These are phyloP conservation scores for Forsythia viridissima DNA, from an alignment of 257 asterid species.

Conservation along the genomic window DNA sequence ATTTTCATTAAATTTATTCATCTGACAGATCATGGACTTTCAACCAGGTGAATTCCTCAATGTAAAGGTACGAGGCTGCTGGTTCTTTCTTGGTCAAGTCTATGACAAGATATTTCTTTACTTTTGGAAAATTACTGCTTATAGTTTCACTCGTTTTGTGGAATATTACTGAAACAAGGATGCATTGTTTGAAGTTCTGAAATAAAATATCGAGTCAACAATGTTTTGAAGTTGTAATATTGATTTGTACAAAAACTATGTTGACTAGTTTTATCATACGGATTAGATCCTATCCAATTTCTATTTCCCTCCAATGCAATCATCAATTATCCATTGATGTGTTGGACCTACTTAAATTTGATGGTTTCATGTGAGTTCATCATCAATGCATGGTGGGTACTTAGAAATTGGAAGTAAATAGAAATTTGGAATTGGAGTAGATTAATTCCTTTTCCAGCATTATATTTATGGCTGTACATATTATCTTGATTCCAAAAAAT, in stretches of 20 bases:
- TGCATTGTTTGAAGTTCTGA: background rate
- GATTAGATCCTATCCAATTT: background rate
- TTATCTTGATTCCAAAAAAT: background rate
- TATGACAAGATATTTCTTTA: background rate
- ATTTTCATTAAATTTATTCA: conserved; percentile 2
- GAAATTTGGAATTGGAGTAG: background rate
- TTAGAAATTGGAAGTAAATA: background rate
- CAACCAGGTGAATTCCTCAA: conserved; percentile 96
- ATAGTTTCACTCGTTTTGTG: background rate
- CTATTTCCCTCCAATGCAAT: background rate
- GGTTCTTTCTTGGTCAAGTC: background rate
- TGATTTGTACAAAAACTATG: too few relatives aligned
- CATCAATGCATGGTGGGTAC: background rate
- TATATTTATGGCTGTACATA: background rate
- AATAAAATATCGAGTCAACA: background rate
- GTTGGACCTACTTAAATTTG: background rate
- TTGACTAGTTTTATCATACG: background rate
- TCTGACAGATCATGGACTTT: conserved; percentile 91
- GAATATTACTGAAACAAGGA: background rate
- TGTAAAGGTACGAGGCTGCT: conserved; percentile 63
- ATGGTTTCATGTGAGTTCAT: background rate
- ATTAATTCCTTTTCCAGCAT: background rate
- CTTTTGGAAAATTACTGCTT: background rate
- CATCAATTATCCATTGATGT: background rate
- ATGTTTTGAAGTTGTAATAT: background rate